Percentiles rank a stretch among this genome's conserved stretches.
phyloP scores from a whole-genome alignment of 2,329 filamentous ascomycete species.

The Purpureocillium lavendulum region DNA sequence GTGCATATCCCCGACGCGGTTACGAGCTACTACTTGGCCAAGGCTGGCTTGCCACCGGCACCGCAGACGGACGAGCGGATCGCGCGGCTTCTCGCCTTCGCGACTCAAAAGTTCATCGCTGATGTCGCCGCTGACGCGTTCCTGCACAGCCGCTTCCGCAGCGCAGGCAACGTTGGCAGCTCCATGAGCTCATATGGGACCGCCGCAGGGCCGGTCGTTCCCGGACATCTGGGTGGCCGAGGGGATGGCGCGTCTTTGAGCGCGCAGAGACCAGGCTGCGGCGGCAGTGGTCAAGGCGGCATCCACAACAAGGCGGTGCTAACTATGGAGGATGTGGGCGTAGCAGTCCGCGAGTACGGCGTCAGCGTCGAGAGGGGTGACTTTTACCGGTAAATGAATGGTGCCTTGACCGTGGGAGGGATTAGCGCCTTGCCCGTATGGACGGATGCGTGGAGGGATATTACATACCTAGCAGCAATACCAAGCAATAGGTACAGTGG shows the following conservation, averaged over 20 bases:
- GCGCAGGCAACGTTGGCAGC: constrained; percentile 84
- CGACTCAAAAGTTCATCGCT: constrained; percentile 98
- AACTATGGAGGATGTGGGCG: constrained; percentile 97
- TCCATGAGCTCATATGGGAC: constrained; percentile 81
- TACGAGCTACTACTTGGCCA: constrained; percentile 95
- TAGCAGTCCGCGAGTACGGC: constrained; percentile 96
- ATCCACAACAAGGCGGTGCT: constrained; percentile 87
- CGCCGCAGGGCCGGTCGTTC: constrained; percentile 58
- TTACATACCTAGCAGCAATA: too few relatives aligned
- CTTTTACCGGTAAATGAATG: too few relatives aligned
- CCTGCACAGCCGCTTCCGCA: constrained; percentile 91
- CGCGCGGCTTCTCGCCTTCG: constrained; percentile 85
- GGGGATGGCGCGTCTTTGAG: constrained; percentile 46
- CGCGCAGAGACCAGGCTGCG: constrained; percentile 70
- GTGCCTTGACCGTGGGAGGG: not conserved
- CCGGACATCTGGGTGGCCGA: constrained; percentile 42
- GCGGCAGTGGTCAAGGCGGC: constrained; percentile 81
- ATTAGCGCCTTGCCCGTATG: too few relatives aligned
- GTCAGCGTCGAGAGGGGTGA: constrained; percentile 73
- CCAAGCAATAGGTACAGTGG: too few relatives aligned
- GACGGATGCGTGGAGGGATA: too few relatives aligned
- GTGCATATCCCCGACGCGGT: constrained; percentile 92
- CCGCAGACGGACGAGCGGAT: constrained; percentile 85
- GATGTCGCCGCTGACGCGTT: constrained; percentile 97
- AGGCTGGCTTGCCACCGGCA: constrained; percentile 86